Evolutionary conservation across 768 basidiomycete genomes (phyloP).

Genomic region (Megacollybia marginata): DNA sequence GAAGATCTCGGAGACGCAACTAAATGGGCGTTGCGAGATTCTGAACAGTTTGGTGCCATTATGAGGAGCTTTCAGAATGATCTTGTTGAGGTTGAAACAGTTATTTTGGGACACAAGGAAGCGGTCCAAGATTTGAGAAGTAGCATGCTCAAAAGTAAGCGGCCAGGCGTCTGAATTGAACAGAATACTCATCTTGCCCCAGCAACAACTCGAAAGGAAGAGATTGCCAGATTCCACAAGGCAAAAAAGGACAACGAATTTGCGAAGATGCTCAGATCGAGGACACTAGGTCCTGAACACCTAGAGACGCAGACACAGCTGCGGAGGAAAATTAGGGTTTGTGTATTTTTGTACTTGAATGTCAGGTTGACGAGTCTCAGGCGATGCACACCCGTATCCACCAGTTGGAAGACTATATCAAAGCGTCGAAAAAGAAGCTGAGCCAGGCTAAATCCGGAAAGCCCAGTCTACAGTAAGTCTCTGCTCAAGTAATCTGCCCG

Average conservation of each 20-base stretch:
- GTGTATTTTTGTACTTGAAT: constrained; percentile 13
- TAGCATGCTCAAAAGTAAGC: constrained; percentile 59
- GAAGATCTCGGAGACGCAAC: constrained; percentile 36
- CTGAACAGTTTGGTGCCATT: constrained; percentile 41
- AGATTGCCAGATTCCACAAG: constrained; percentile 71
- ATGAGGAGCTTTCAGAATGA: constrained; percentile 46
- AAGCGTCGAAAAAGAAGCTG: constrained; percentile 62
- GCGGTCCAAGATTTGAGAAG: constrained; percentile 52
- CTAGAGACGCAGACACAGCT: constrained; percentile 75
- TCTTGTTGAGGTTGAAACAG: constrained; percentile 37
- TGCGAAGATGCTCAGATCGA: constrained; percentile 61
- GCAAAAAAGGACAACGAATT: constrained; percentile 78
- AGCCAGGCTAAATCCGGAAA: constrained; percentile 54
- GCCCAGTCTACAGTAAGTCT: constrained; percentile 51
- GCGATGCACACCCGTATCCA: constrained; percentile 64
- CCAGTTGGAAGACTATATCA: constrained; percentile 72
- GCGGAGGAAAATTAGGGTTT: constrained; percentile 63
- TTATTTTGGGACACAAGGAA: constrained; percentile 31
- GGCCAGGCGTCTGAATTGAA: not conserved
- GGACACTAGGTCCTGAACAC: constrained; percentile 86
- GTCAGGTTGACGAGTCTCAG: constrained; percentile 27
- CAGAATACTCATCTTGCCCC: constrained; percentile 3
- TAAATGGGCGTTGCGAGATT: constrained; percentile 52
- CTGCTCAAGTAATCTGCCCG: not conserved
- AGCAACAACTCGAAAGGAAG: constrained; percentile 81